Conservation (phyloP, 1,284 basidiomycete species). For the Leccinum angustisporum region DNA sequence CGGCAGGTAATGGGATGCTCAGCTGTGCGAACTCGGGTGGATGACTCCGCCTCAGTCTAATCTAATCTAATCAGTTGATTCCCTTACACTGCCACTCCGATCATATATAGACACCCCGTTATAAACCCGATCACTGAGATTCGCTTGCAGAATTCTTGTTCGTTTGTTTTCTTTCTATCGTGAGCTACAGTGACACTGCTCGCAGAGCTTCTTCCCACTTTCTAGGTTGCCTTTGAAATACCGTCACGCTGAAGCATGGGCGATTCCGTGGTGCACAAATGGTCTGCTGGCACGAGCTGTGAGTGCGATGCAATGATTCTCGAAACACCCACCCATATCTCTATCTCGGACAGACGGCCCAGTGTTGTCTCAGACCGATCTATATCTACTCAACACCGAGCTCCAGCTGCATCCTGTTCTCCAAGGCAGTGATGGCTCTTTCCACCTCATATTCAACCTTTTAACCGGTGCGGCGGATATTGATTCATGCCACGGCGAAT, state of each 20-base stretch:
- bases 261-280: slow-evolving; percentile 30
- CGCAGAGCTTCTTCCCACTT: neutral
- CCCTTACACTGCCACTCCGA: slow-evolving; percentile 27
- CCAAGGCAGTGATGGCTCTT: slow-evolving; percentile 44
- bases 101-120: slow-evolving; percentile 6
- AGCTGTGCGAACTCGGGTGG: slow-evolving; percentile 9
- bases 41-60: slow-evolving; percentile 15
- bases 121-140: slow-evolving; percentile 8
- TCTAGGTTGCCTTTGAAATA: neutral
- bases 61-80: slow-evolving; percentile 31
- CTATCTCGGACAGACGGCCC: slow-evolving; percentile 59
- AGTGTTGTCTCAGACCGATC: slow-evolving; percentile 69
- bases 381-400: slow-evolving; percentile 67
- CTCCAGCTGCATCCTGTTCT: slow-evolving; percentile 74
- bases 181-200: slow-evolving; percentile 1
- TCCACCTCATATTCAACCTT: slow-evolving; percentile 73
- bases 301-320: slow-evolving; percentile 11
- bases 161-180: neutral
- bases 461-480: slow-evolving; percentile 50
- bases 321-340: neutral
- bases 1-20: neutral
- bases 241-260: slow-evolving; percentile 21
- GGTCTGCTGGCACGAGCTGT: slow-evolving; percentile 35
- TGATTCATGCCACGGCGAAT: neutral
- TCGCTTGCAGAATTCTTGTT: slow-evolving; percentile 3